These are phyloP conservation scores for Fusarium torulosum DNA, from an alignment of 2,329 filamentous ascomycete genomes.

Conservation along the genomic window DNA sequence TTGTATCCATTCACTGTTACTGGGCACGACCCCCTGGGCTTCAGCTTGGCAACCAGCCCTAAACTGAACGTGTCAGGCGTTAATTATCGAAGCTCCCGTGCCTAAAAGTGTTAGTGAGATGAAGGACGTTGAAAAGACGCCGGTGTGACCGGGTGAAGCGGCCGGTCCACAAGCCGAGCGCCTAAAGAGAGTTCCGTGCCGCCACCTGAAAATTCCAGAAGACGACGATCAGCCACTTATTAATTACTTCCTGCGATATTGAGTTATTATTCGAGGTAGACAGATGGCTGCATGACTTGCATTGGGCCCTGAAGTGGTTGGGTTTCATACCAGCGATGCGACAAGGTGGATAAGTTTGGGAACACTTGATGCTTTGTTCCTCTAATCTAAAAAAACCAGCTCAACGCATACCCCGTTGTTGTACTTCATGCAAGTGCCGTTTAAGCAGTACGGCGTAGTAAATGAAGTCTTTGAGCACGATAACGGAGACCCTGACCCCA, in stretches of 20 bases:
- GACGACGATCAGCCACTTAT: constrained; percentile 20
- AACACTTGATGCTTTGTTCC: constrained; percentile 34
- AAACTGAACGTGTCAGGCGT: constrained; percentile 13
- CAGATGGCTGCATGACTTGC: constrained; percentile 24
- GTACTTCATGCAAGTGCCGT: constrained; percentile 26
- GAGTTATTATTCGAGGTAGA: neutral
- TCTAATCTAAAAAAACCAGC: constrained; percentile 39
- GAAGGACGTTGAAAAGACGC: constrained; percentile 26
- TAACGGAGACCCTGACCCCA: constrained; percentile 1
- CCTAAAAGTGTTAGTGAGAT: constrained; percentile 25
- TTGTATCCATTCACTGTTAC: constrained; percentile 2
- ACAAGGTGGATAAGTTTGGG: constrained; percentile 35
- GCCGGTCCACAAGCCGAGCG: constrained; percentile 19
- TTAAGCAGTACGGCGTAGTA: constrained; percentile 20
- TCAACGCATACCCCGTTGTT: constrained; percentile 18
- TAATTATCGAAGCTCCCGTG: constrained; percentile 7
- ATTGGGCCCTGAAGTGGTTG: constrained; percentile 16
- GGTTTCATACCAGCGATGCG: constrained; percentile 32
- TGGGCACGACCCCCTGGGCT: constrained; percentile 6
- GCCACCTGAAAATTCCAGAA: constrained; percentile 40
- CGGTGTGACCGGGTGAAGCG: constrained; percentile 2
- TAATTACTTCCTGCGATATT: constrained; percentile 1
- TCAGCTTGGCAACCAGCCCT: constrained; percentile 32
- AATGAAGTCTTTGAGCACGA: constrained; percentile 20
- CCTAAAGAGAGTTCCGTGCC: constrained; percentile 9